Evolutionary conservation across 2,329 filamentous ascomycete species (phyloP), one percentile per base, ranked within the genome.

Genomic region (Neurospora crassa): DNA sequence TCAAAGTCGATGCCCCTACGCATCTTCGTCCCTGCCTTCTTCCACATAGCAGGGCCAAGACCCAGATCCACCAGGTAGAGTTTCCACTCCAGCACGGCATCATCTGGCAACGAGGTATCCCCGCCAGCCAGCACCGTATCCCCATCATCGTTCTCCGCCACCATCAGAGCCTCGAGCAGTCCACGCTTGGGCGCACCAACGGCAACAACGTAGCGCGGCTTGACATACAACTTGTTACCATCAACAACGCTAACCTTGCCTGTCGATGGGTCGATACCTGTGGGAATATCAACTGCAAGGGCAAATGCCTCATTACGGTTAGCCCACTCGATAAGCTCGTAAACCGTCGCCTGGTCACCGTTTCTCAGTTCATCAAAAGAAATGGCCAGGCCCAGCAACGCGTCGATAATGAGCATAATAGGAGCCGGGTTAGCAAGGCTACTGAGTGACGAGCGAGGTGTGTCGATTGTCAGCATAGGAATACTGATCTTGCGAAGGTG

Each of bases 311-410:
- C 92, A 78, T 91, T 92, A 74, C 94, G 91, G 78, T 97, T 98
- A 2, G 93, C 91, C 94, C 94, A 98, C 74, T 94, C 91, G 77
- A 97, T 96, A 78, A 97, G 88, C 78, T 96, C 92, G 77, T 96
- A 94, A 0, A 93, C 92, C 0, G 91, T 91, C 3, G 91, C 90
- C 79, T 96, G 93, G 75, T 97, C 92, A 18, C 91, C 91, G 2
- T 90, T 91, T 43, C 93, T 88, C 40, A 98, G 85, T 76, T 96
- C 93, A 75, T 97, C 94, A 77, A 97, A 97, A 2, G 92, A 91
- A 71, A 94, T 89, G 67, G 96, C 93, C 73, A 96, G 88, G 3
- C 94, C 94, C 5, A 99, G 88, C 14, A 98, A 84, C 1, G 94
- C 94, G 79, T 99, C 96, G 70, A 98, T 88, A 74, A 97, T 93